Evolutionary conservation across 768 basidiomycete species (phyloP).

Genomic region (Leccinum fibrillosum): DNA sequence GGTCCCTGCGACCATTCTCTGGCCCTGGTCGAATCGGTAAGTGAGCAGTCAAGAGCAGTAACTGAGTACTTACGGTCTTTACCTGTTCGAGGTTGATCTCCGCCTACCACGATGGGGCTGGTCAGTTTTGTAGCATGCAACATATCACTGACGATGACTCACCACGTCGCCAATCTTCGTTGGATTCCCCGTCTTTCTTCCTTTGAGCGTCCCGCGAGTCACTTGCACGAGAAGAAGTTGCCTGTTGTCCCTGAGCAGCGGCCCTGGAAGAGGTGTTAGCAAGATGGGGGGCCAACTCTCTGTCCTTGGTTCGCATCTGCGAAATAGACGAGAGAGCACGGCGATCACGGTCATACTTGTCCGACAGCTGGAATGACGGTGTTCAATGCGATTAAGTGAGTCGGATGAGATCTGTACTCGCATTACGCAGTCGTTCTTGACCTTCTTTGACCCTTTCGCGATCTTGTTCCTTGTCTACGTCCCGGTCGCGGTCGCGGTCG

Average conservation of each 20-base stretch:
- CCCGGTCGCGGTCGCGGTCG: conserved; percentile 52
- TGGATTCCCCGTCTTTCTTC: conserved; percentile 69
- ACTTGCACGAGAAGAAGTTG: conserved; percentile 46
- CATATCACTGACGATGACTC: conserved; percentile 20
- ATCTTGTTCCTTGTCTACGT: conserved; percentile 48
- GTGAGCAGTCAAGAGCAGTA: background rate
- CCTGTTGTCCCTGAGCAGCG: conserved; percentile 30
- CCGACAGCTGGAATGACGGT: conserved; percentile 59
- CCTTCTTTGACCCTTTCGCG: conserved; percentile 72
- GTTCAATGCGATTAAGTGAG: conserved; percentile 1
- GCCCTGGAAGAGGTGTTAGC: conserved; percentile 41
- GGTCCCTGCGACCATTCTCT: conserved; percentile 54
- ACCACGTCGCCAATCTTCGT: conserved; percentile 89
- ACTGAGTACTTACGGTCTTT: conserved; percentile 53
- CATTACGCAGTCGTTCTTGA: conserved; percentile 75
- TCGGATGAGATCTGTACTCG: conserved; percentile 23
- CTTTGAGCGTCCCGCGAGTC: conserved; percentile 60
- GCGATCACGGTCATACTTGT: conserved; percentile 84
- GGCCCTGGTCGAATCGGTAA: conserved; percentile 36
- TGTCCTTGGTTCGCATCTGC: conserved; percentile 58
- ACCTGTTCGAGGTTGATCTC: conserved; percentile 47
- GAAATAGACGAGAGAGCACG: conserved; percentile 51
- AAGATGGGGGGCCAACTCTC: conserved; percentile 64
- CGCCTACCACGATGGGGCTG: conserved; percentile 30
- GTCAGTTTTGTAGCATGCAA: background rate